These are phyloP conservation scores for Effrenium voratum DNA, from an alignment of 73 alveolate species.

Conservation along the genomic window DNA sequence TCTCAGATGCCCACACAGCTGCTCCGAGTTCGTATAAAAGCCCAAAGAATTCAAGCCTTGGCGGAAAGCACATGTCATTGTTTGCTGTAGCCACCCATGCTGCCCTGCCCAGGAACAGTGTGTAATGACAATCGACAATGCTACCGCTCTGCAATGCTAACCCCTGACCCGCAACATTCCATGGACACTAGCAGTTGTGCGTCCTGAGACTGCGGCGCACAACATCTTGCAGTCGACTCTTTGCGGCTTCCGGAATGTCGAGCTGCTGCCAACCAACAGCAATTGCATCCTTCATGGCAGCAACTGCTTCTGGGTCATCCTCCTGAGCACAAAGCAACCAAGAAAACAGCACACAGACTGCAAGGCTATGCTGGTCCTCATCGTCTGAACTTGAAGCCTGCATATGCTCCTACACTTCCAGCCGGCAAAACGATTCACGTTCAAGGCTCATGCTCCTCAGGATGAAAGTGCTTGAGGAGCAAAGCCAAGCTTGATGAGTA, in stretches of 20 bases:
- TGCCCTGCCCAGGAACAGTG: neutral
- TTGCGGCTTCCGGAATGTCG: conserved; percentile 35
- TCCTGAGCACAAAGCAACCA: neutral
- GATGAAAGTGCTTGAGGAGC: conserved; percentile 50
- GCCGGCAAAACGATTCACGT: too few species aligned
- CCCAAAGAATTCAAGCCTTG: conserved; percentile 79
- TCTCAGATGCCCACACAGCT: conserved; percentile 20
- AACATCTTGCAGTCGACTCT: conserved; percentile 42
- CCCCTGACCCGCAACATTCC: too few species aligned
- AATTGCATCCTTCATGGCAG: conserved; percentile 29
- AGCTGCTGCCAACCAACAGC: conserved; percentile 54
- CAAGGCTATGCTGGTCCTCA: conserved; percentile 53
- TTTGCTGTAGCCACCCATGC: neutral
- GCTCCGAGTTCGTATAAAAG: conserved; percentile 87
- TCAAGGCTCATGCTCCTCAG: too few species aligned
- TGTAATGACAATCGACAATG: neutral
- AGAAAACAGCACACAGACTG: too few species aligned
- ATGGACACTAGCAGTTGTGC: too few species aligned
- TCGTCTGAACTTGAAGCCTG: neutral
- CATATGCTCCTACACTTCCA: neutral
- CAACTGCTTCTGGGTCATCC: neutral
- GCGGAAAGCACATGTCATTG: too few species aligned
- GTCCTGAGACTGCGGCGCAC: conserved; percentile 40
- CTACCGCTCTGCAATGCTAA: too few species aligned
- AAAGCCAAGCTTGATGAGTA: conserved; percentile 43